These are phyloP conservation scores for Stylonectria norvegica DNA, from an alignment of 2,329 filamentous ascomycete genomes.

Conservation along the genomic window DNA sequence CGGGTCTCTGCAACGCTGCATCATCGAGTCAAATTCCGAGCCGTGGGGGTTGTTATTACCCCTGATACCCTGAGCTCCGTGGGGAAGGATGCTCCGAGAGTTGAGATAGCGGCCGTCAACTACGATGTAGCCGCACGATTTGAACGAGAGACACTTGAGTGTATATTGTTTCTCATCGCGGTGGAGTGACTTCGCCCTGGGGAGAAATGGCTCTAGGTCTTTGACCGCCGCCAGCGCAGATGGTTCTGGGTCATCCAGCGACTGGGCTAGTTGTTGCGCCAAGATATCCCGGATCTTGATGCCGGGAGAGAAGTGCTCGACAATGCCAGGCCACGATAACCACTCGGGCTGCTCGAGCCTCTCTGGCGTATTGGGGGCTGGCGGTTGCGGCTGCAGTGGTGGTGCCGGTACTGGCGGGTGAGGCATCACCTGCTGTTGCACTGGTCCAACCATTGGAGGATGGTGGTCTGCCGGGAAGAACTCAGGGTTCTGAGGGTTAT, in stretches of 20 bases:
- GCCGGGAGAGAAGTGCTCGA: slow-evolving; percentile 41
- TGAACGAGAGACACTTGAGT: slow-evolving; percentile 46
- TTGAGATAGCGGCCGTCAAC: slow-evolving; percentile 37
- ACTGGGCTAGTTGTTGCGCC: slow-evolving; percentile 1
- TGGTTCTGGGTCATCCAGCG: background rate
- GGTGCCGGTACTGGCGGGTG: slow-evolving; percentile 1
- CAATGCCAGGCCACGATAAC: slow-evolving; percentile 41
- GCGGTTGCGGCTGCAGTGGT: slow-evolving; percentile 3
- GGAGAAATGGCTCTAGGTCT: slow-evolving; percentile 20
- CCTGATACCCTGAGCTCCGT: slow-evolving; percentile 18
- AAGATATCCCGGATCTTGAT: slow-evolving; percentile 29
- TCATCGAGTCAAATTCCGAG: slow-evolving; percentile 24
- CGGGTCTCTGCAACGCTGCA: slow-evolving; percentile 37
- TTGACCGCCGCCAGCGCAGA: background rate
- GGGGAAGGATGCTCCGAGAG: slow-evolving; percentile 34
- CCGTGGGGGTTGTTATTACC: slow-evolving; percentile 21
- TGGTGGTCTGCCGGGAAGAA: background rate
- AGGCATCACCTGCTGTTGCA: background rate
- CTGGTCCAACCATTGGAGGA: background rate
- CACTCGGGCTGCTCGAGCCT: slow-evolving; percentile 27
- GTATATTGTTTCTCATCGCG: slow-evolving; percentile 28
- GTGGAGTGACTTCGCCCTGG: slow-evolving; percentile 17
- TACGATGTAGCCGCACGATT: slow-evolving; percentile 59
- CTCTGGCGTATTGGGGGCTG: slow-evolving; percentile 7
- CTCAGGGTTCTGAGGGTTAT: background rate